Evolutionary conservation across 495 filamentous ascomycete genomes (phyloP), one percentile per base, ranked within the genome.

Genomic region (Aspergillus baeticus): DNA sequence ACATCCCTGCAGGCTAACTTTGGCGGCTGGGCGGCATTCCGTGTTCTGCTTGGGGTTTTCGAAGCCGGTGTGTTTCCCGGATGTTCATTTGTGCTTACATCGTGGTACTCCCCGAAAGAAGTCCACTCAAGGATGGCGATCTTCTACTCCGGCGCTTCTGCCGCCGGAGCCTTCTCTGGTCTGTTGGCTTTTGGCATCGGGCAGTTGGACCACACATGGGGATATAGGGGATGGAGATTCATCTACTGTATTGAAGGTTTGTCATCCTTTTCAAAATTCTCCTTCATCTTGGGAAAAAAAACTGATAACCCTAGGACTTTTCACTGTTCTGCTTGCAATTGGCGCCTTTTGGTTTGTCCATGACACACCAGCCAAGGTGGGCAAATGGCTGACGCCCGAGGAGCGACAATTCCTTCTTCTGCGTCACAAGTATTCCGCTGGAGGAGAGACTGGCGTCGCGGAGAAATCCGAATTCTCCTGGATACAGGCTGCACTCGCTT

Each of bases 221-320:
- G 84, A 37, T 93, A 91, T 59, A 62, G 66, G 2, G 92, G 91
- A 34, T 97, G 92, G 92, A 79, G 92, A 41, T 96, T 92, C 91
- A 79, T 85, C 36, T 84, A 80, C 39, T 70, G 81, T 55, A 63
- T 83, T 33, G 92, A 96, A 72, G 92, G 92, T 29, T 29, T 3
- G 26, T 43, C 20, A 22, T 22, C 7, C 22, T 10, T 10, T 17
- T 23, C 6, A 11, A 6, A 2, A 10, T 14, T n/a, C 4, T 43
- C 13, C 3, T 18, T 6, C 15, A 6, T 17, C 6, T 22, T 22
- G 18, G 17, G 10, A 4, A 41, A 43, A 3, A 4, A 10, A 1
- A 10, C 39, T 43, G 17, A 43, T 6, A 21, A 1, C 3, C 10
- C 39, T 22, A 43, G 39, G 39, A 6, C 29, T 76, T 0, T 65